These are phyloP conservation scores for Marasmius sp. DNA, from an alignment of 1,284 basidiomycete species.

Conservation along the genomic window DNA sequence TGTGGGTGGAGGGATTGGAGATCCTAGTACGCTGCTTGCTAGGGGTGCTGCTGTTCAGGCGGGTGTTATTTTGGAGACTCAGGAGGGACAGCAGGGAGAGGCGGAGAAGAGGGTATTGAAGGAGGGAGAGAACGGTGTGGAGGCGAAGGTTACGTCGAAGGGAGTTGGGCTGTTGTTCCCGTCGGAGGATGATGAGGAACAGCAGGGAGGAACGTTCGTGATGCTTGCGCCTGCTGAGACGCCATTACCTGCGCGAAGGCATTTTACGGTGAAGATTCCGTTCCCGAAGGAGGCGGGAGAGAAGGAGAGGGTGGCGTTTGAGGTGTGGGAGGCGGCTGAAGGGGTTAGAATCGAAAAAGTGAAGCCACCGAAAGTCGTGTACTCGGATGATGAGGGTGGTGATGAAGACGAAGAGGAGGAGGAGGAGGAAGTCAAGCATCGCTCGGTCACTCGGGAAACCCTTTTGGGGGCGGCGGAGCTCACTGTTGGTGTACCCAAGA, in stretches of 20 bases:
- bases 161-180: slow-evolving; percentile 86
- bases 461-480: slow-evolving; percentile 57
- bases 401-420: slow-evolving; percentile 64
- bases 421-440: slow-evolving; percentile 64
- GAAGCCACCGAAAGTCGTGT: slow-evolving; percentile 47
- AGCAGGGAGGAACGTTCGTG: slow-evolving; percentile 63
- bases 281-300: slow-evolving; percentile 41
- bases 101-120: slow-evolving; percentile 49
- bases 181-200: slow-evolving; percentile 44
- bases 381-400: slow-evolving; percentile 56
- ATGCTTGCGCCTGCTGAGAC: slow-evolving; percentile 73
- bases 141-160: slow-evolving; percentile 56
- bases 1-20: slow-evolving; percentile 68
- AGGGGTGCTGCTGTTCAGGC: slow-evolving; percentile 90
- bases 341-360: slow-evolving; percentile 76
- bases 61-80: slow-evolving; percentile 53
- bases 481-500: slow-evolving; percentile 34
- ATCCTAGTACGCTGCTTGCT: slow-evolving; percentile 89
- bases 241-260: slow-evolving; percentile 76
- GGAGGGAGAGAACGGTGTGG: slow-evolving; percentile 35
- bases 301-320: slow-evolving; percentile 63
- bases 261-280: slow-evolving; percentile 69
- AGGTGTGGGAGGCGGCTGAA: slow-evolving; percentile 88
- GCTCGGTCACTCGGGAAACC: slow-evolving; percentile 61
- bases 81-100: slow-evolving; percentile 48